A percentile compares a stretch with the other conserved stretches of the same genome.
Conservation (phyloP, 2,329 filamentous ascomycete species). For the Diplodia corticola region DNA sequence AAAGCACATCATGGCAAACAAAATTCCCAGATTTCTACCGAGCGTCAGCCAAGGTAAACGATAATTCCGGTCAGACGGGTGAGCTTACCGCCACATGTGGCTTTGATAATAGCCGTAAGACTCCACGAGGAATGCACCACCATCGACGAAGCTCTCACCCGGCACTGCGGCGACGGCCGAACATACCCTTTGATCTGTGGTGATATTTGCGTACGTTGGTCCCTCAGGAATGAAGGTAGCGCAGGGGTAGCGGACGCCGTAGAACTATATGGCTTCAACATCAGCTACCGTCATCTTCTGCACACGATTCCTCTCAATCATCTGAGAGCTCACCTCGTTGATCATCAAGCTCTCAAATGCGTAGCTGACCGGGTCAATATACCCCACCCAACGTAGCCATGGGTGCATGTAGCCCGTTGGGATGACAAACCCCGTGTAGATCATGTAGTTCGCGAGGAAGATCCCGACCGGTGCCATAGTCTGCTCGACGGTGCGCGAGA, state of each 20-base stretch:
- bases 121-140: constrained; percentile 40
- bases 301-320: too few species aligned
- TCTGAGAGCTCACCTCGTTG: constrained; percentile 77
- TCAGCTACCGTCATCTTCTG: too few species aligned
- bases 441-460: constrained; percentile 66
- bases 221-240: too few species aligned
- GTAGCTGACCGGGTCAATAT: constrained; percentile 76
- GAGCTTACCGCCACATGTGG: constrained; percentile 30
- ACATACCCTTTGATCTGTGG: constrained; percentile 37
- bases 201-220: too few species aligned
- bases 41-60: constrained; percentile 39
- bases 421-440: constrained; percentile 66
- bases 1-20: constrained; percentile 39
- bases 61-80: too few species aligned
- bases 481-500: constrained; percentile 61
- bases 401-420: constrained; percentile 65
- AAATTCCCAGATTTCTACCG: constrained; percentile 43
- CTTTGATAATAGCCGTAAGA: constrained; percentile 40
- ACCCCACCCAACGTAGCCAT: constrained; percentile 84
- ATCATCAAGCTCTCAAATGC: constrained; percentile 78
- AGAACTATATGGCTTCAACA: too few species aligned
- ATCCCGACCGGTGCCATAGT: constrained; percentile 49
- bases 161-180: constrained; percentile 45
- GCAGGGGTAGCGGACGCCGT: too few species aligned
- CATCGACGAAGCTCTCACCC: constrained; percentile 41